Evolutionary conservation across 345 rosid species (phyloP).

Genomic region (Citrus australasica): DNA sequence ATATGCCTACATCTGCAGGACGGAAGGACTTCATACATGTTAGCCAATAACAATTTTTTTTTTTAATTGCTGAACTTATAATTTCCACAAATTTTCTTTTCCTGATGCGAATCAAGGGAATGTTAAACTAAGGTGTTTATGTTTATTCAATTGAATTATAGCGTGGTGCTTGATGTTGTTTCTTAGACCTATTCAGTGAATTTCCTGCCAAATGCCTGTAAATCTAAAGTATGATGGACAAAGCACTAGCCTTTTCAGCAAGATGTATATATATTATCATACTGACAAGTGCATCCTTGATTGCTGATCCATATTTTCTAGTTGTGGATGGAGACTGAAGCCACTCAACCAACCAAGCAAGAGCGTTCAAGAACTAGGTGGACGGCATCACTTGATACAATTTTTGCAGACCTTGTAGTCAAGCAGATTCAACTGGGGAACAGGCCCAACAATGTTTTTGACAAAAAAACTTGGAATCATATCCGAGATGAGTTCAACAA

Average conservation of each 20-base stretch:
- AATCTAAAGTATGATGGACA: background rate
- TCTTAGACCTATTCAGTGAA: background rate
- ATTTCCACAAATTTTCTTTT: background rate
- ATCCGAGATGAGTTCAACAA: constrained; percentile 65
- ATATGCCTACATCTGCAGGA: background rate
- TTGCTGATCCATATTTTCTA: constrained; percentile 4
- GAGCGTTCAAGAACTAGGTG: constrained; percentile 71
- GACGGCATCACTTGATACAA: constrained; percentile 60
- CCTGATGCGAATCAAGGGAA: background rate
- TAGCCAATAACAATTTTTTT: background rate
- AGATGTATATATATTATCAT: background rate
- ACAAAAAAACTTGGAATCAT: constrained; percentile 68
- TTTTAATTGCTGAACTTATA: background rate
- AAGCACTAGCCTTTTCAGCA: background rate
- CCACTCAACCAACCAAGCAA: constrained; percentile 45
- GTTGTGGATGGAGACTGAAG: constrained; percentile 53
- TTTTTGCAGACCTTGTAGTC: constrained; percentile 73
- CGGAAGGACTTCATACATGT: too few species aligned
- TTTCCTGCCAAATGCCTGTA: background rate
- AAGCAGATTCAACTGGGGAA: constrained; percentile 68
- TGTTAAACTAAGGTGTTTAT: background rate
- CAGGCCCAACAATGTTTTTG: constrained; percentile 64
- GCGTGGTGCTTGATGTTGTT: background rate
- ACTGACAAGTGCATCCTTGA: background rate
- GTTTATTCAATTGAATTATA: background rate